Conservation (phyloP, 2,329 filamentous ascomycete genomes). For the Pestalotiopsis sp. region DNA sequence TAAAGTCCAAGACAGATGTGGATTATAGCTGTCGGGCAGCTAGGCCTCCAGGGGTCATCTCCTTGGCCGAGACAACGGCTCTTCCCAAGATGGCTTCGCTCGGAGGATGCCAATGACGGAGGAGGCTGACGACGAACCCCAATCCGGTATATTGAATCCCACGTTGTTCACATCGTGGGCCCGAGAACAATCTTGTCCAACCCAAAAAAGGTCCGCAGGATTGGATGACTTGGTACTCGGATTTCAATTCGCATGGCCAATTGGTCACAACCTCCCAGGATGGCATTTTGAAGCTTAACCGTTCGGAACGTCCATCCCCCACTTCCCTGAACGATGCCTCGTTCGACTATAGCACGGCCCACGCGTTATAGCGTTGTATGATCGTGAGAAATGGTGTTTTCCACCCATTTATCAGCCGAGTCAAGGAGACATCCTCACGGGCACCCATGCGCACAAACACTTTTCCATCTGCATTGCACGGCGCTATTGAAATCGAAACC, state of each 20-base stretch:
- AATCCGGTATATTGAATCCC: background rate
- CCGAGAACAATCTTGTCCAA: background rate
- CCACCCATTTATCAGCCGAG: background rate
- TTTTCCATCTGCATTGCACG: background rate
- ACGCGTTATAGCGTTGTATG: slow-evolving; percentile 1
- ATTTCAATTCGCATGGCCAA: background rate
- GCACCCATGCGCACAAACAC: background rate
- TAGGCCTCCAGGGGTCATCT: background rate
- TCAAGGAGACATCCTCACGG: background rate
- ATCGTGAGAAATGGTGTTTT: background rate
- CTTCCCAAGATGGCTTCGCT: background rate
- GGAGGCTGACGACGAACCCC: background rate
- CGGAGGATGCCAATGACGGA: background rate
- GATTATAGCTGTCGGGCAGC: background rate
- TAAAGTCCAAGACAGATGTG: background rate
- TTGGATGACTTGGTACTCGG: background rate
- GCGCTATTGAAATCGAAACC: background rate
- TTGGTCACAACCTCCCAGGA: background rate
- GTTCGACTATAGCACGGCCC: background rate
- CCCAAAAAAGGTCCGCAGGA: background rate
- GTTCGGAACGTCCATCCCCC: background rate
- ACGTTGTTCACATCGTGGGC: background rate
- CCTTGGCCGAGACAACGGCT: background rate
- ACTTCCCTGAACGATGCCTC: background rate
- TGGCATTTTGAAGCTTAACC: background rate